Base-by-base conservation (phyloP, 306 rosid genomes). In the Trifolium subterraneum region DNA sequence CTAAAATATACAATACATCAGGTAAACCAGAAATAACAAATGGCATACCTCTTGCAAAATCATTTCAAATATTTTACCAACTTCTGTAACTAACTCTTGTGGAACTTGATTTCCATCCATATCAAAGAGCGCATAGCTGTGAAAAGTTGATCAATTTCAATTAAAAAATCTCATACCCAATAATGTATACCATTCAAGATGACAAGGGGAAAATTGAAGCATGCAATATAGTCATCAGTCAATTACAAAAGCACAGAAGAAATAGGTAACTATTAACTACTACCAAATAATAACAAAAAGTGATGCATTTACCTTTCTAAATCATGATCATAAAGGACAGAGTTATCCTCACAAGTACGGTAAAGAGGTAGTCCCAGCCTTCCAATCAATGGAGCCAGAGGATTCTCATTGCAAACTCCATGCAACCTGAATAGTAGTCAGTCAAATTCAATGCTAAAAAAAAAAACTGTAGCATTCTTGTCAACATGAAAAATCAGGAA, bases 251-350 rank as follows among this genome's bases (percentile, higher is more conserved):
- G 56, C 56, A 47, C 33, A n/a, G 66, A 38, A 64, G 59, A 80
- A 67, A 59, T 8, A 67, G 45, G 10, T n/a, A n/a, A n/a, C n/a
- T n/a, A n/a, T n/a, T 55, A 25, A 42, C 42, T 38, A 22, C 31
- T 4, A 54, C 31, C 70, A 59, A 41, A 48, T 20, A 56, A 48
- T 7, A 76, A 42, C n/a, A 79, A 68, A 78, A 75, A 47, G 16
- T 16, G 48, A 59, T 8, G 31, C 35, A 50, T 33, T 50, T 74
- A 90, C 99, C 99, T 95, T 76, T 95, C 99, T 74, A 95, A 88
- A 78, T 95, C 99, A 76, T 92, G 99, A 81, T 95, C 99, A 74
- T 95, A 95, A 71, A 95, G 87, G 74, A 95, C 99, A 63, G 99
- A 95, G 72, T 95, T 95, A 74, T 95, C 99, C 75, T 83, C 99